Conservation (phyloP, 106 monocot species). For the Dioscorea alata region DNA sequence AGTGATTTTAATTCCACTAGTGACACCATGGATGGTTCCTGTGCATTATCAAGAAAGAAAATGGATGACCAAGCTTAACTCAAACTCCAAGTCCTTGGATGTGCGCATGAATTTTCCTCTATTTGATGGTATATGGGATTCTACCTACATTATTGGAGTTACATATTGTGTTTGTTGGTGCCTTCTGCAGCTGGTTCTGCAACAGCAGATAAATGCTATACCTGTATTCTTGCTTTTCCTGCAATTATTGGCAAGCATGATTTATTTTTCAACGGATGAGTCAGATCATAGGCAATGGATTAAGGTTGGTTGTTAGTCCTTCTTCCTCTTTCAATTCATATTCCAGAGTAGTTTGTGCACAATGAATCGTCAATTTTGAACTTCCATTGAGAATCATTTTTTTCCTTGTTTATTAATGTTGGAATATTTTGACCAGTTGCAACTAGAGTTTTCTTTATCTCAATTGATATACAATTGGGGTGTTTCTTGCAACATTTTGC, state of each 20-base stretch:
- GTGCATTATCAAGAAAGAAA: constrained; percentile 5
- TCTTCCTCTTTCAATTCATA: too few species aligned
- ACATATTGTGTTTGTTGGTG: constrained; percentile 66
- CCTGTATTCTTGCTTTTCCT: constrained; percentile 61
- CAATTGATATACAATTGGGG: too few species aligned
- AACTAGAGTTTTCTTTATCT: too few species aligned
- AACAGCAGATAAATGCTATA: constrained; percentile 68
- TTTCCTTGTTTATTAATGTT: too few species aligned
- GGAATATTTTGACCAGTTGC: too few species aligned
- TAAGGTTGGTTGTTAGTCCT: constrained; percentile 51
- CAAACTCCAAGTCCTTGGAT: constrained; percentile 7
- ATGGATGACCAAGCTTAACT: background rate
- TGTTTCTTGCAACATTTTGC: too few species aligned
- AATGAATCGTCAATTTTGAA: too few species aligned
- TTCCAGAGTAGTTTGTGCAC: too few species aligned
- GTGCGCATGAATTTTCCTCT: constrained; percentile 9
- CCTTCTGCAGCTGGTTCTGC: constrained; percentile 83
- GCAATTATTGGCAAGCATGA: constrained; percentile 43
- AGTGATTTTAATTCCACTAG: constrained; percentile 26
- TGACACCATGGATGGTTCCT: constrained; percentile 55
- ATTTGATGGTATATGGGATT: constrained; percentile 20
- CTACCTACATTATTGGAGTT: constrained; percentile 47
- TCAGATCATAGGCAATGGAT: constrained; percentile 40
- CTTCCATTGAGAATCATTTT: too few species aligned
- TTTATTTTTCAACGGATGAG: constrained; percentile 47